Conservation (phyloP, 164 flowering plant species). For the Warburgia ugandensis region DNA sequence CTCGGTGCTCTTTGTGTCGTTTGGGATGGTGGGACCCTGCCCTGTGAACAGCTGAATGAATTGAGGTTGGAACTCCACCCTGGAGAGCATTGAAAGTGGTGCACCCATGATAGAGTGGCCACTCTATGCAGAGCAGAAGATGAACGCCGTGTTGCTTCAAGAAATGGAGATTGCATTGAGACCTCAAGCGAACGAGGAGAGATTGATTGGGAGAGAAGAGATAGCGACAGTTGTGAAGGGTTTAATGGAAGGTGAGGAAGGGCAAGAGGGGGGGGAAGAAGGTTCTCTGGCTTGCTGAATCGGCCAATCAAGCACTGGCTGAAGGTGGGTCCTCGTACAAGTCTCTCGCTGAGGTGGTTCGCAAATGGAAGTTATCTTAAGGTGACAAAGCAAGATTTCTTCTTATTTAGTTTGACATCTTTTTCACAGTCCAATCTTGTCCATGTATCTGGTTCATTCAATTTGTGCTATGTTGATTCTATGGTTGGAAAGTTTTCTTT, state of each 20-base stretch:
- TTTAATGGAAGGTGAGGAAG: constrained; percentile 34
- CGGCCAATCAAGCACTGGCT: constrained; percentile 10
- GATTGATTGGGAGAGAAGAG: constrained; percentile 33
- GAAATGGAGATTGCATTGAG: constrained; percentile 49
- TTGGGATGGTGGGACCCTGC: constrained; percentile 44
- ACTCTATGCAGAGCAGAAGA: constrained; percentile 63
- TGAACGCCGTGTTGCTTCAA: constrained; percentile 45
- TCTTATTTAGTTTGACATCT: too few species aligned
- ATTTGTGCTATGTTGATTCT: too few species aligned
- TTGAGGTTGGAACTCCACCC: constrained; percentile 64
- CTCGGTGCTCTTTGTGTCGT: constrained; percentile 29
- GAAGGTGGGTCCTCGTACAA: constrained; percentile 28
- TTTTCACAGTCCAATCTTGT: too few species aligned
- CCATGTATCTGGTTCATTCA: too few species aligned
- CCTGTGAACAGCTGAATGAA: constrained; percentile 20
- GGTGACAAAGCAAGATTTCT: too few species aligned
- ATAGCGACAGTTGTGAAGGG: constrained; percentile 35
- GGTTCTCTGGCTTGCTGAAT: constrained; percentile 26
- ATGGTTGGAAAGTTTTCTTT: too few species aligned
- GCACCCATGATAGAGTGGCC: constrained; percentile 74
- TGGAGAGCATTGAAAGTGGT: constrained; percentile 56
- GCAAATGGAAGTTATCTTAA: too few species aligned
- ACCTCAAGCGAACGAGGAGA: constrained; percentile 23
- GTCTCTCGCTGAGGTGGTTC: constrained; percentile 18
- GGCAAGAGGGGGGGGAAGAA: constrained; percentile 14